A percentile compares a stretch with the other conserved stretches of the same genome.
Conservation (phyloP, 108 stramenopile genomes). For the Chaetoceros muelleri region DNA sequence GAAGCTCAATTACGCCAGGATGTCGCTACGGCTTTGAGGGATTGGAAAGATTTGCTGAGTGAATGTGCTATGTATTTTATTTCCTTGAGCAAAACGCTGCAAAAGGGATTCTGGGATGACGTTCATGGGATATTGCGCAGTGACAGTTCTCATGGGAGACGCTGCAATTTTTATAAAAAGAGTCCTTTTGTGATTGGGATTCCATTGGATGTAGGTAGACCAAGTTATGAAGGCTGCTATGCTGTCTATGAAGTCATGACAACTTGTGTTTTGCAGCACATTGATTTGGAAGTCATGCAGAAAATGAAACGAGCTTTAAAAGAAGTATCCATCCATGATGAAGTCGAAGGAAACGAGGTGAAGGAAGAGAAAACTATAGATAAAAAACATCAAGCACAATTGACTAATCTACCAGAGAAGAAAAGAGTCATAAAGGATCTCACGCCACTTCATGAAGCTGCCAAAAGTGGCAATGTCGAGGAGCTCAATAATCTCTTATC, state of each 20-base stretch:
- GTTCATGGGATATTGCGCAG: constrained; percentile 1
- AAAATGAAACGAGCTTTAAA: neutral
- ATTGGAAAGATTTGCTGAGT: constrained; percentile 30
- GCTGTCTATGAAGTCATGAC: constrained; percentile 30
- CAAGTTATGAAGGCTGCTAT: constrained; percentile 33
- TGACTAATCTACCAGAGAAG: neutral
- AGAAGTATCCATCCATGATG: neutral
- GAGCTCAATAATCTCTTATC: constrained; percentile 28
- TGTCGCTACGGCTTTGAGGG: constrained; percentile 32
- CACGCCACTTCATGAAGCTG: constrained; percentile 50
- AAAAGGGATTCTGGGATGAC: constrained; percentile 10
- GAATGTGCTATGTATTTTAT: constrained; percentile 14
- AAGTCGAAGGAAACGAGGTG: neutral
- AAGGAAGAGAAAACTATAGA: neutral
- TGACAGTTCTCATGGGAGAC: neutral
- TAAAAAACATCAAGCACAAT: constrained; percentile 1
- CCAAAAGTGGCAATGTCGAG: constrained; percentile 42
- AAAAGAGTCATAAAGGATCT: constrained; percentile 17
- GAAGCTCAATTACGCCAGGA: constrained; percentile 58
- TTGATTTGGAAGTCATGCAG: constrained; percentile 12
- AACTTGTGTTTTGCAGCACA: constrained; percentile 13
- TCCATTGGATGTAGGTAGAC: constrained; percentile 71
- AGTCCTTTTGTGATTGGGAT: constrained; percentile 14
- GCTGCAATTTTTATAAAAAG: constrained; percentile 2
- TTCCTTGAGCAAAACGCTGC: constrained; percentile 45